Conservation (phyloP, 75 land plant species). For the Pinus tabuliformis region DNA sequence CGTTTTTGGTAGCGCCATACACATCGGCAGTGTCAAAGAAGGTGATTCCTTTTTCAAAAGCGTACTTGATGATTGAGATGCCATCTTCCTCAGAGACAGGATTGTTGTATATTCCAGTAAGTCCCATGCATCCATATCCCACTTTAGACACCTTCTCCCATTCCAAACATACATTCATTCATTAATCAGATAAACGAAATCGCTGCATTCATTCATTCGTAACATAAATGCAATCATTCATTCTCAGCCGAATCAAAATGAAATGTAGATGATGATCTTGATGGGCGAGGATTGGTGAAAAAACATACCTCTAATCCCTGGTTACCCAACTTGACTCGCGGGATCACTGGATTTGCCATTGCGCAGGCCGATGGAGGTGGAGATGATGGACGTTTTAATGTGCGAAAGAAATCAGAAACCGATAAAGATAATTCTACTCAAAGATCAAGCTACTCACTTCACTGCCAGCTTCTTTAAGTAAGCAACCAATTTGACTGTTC, state of each 20-base stretch:
- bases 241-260: no score
- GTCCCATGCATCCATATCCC: conserved; percentile 73
- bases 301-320: conserved; percentile 41
- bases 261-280: no score
- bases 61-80: conserved; percentile 49
- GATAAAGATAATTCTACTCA: no score
- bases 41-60: conserved; percentile 63
- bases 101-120: conserved; percentile 34
- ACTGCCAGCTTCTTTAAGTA: no score
- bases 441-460: no score
- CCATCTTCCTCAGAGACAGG: conserved; percentile 50
- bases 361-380: background rate
- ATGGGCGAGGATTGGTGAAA: no score
- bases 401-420: no score
- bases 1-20: conserved; percentile 57
- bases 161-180: background rate
- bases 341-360: conserved; percentile 13
- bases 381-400: background rate
- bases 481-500: no score
- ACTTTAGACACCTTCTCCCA: conserved; percentile 35
- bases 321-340: conserved; percentile 28
- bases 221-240: no score
- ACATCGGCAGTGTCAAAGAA: conserved; percentile 78
- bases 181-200: no score
- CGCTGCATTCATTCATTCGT: no score